Evolutionary conservation across 2,329 filamentous ascomycete species (phyloP).

Genomic region (Fusarium sp.): DNA sequence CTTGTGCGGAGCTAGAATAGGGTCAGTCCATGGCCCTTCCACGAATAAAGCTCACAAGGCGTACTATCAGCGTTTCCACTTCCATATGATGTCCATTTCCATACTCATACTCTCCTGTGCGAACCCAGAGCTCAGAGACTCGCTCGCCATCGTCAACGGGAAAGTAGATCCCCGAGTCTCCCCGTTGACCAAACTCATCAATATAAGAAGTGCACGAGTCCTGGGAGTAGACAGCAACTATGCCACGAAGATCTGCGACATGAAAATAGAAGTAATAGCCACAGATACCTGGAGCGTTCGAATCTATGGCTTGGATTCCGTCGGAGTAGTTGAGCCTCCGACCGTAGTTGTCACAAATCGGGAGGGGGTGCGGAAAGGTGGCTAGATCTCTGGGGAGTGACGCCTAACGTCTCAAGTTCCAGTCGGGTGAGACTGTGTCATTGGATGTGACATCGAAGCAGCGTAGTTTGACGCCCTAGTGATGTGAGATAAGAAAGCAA

Average conservation of each 20-base stretch:
- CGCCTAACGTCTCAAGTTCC: neutral
- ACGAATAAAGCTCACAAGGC: too few species aligned
- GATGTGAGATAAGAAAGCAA: neutral
- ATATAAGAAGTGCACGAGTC: fast-evolving
- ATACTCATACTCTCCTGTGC: neutral
- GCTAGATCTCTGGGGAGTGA: neutral
- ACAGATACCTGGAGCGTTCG: neutral
- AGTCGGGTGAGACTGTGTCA: fast-evolving
- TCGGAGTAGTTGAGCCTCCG: neutral
- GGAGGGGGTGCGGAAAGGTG: fast-evolving
- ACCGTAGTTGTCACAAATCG: fast-evolving
- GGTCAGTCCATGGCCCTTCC: neutral
- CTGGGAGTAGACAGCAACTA: neutral
- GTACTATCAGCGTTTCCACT: too few species aligned
- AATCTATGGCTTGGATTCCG: neutral
- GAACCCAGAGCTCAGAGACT: constrained; percentile 1
- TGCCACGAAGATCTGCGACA: fast-evolving
- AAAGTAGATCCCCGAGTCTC: neutral
- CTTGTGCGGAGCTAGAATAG: neutral
- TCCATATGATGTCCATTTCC: too few species aligned
- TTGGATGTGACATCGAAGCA: neutral
- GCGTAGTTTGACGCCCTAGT: neutral
- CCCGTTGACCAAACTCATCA: fast-evolving
- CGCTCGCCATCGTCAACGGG: neutral
- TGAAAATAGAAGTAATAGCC: neutral